These are phyloP conservation scores for Psilocybe azurescens DNA, from an alignment of 768 basidiomycete species.

Conservation along the genomic window DNA sequence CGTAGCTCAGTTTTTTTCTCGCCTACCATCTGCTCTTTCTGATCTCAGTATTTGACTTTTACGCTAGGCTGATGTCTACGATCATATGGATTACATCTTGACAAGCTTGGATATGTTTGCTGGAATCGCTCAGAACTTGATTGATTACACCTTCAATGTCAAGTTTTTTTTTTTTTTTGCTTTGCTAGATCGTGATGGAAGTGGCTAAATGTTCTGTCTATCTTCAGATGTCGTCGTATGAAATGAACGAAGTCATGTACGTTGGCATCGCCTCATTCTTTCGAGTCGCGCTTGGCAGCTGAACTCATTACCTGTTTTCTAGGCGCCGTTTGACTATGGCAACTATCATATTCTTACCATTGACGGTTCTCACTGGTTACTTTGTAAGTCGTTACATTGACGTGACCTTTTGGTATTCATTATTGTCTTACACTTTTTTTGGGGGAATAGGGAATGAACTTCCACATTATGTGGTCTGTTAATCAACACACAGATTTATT, in stretches of 20 bases:
- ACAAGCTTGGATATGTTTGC: conserved; percentile 77
- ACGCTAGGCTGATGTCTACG: conserved; percentile 69
- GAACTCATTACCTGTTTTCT: conserved; percentile 2
- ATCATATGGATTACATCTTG: conserved; percentile 78
- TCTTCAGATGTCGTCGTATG: conserved; percentile 69
- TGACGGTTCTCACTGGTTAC: conserved; percentile 74
- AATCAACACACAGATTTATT: conserved; percentile 49
- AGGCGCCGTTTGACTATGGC: conserved; percentile 71
- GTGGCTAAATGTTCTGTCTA: conserved; percentile 6
- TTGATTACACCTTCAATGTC: conserved; percentile 78
- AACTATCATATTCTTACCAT: conserved; percentile 73
- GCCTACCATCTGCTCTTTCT: not conserved
- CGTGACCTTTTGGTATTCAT: not conserved
- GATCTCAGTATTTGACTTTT: not conserved
- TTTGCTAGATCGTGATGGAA: not conserved
- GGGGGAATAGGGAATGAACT: conserved; percentile 68
- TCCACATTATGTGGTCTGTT: conserved; percentile 55
- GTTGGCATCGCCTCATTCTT: conserved; percentile 19
- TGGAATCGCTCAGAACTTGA: conserved; percentile 71
- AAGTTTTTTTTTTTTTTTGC: conserved; percentile 21
- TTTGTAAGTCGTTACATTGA: conserved; percentile 39
- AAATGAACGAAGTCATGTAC: conserved; percentile 79
- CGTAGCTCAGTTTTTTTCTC: conserved; percentile 17
- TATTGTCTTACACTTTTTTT: not conserved
- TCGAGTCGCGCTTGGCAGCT: not conserved